Base-by-base conservation (phyloP, 2,329 filamentous ascomycete genomes). In the Aspergillus piperis region DNA sequence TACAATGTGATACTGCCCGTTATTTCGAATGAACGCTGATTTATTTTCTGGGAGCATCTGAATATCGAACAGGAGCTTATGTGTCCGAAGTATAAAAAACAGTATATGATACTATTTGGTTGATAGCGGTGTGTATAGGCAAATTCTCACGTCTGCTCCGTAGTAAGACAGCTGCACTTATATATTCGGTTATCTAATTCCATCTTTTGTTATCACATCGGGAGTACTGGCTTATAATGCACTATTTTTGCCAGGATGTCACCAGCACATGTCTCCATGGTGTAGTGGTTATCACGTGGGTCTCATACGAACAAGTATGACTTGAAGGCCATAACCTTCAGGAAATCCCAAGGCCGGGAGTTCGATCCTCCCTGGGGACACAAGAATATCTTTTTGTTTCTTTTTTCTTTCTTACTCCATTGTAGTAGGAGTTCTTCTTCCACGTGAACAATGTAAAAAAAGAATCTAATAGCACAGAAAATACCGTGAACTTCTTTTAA, bases 231-330 rank as follows among this genome's bases (percentile, higher is more conserved):
- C 10, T 36, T 44, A 44, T 44, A 0, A 3, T 13, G 5, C 19
- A 23, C 8, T 44, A 44, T 23, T 23, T 44, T 44, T 44, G 3
- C 19, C 41, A 44, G 5, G 19, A 1, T 8, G 5, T 4, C 41
- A 21, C 23, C 47, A 30, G n/a, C 13, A 32, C 15, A 50, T 50
- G n/a, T 50, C 47, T 50, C 47, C 30, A 57, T 57, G 25, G 38
- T 47, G 32, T 48, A 50, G 47, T 50, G 47, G 47, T 50, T 50
- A 50, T 50, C 47, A 50, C 47, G 47, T 50, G 47, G 47, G 25
- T 50, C 47, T 50, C 47, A 50, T 50, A 30, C 25, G 2, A 36
- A 7, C 10, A 13, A 13, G n/a, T 30, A 32, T 50, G 47, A 50
- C 47, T 30, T 50, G 25, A 30, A 17, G 47, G 47, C 32, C 10